A percentile compares a stretch with the other conserved stretches of the same genome.
phyloP scores from a whole-genome alignment of 75 land plant species.

The Gnetum montanum region DNA sequence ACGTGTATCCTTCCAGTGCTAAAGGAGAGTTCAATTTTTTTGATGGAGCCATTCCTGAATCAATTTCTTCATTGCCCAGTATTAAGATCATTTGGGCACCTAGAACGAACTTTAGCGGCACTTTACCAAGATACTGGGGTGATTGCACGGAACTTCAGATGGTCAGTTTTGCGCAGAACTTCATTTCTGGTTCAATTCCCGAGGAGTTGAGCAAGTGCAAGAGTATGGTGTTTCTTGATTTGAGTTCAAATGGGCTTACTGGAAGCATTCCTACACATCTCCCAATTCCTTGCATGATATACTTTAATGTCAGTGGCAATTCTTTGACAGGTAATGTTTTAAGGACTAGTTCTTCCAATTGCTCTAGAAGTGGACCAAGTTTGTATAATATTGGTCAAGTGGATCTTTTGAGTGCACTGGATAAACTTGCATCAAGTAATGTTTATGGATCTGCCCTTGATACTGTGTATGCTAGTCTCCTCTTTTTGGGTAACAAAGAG shows the following conservation, averaged over 20 bases:
- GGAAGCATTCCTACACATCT: conserved; percentile 38
- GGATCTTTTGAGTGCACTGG: background rate
- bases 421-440: no score
- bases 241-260: conserved; percentile 48
- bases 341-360: background rate
- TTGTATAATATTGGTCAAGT: background rate
- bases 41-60: conserved; percentile 35
- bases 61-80: conserved; percentile 30
- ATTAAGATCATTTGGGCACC: conserved; percentile 70
- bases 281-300: conserved; percentile 44
- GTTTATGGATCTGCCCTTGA: no score
- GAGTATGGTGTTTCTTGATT: conserved; percentile 44
- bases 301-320: conserved; percentile 61
- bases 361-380: conserved; percentile 8
- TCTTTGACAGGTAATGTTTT: conserved; percentile 36
- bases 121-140: conserved; percentile 42
- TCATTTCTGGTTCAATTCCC: conserved; percentile 37
- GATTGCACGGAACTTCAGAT: conserved; percentile 25
- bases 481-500: conserved; percentile 2
- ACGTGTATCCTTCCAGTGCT: background rate
- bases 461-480: conserved; percentile 1
- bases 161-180: conserved; percentile 60
- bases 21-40: conserved; percentile 62
- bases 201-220: conserved; percentile 34
- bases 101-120: conserved; percentile 45